Evolutionary conservation across 1,284 basidiomycete species (phyloP), one percentile per base, ranked within the genome.

Genomic region (Peniophora sp.): DNA sequence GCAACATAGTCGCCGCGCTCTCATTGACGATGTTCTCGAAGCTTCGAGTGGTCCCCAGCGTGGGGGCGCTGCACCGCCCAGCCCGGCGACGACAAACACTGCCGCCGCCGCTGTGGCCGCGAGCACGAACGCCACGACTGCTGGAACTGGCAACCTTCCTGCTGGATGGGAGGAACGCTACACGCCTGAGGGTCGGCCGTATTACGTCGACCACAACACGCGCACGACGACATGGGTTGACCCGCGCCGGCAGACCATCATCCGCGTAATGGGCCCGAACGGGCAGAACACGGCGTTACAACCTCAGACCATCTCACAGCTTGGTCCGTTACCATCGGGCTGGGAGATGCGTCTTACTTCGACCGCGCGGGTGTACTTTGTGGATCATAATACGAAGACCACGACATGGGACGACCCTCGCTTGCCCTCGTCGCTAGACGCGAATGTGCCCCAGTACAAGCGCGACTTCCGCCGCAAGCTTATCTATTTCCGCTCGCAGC

Each of bases 191-290:
- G 96, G 96, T 3, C 79, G 97, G 46, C 92, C 96, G 1, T 99
- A 98, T 74, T 98, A 97, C 65, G 95, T 99, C 24, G 92, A 96
- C 63, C 93, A 97, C 72, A 92, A 92, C 65, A 94, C 92, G 0
- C 83, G 97, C 23, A 97, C 94, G 34, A 98, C 96, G 15, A 98
- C 96, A 20, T 99, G 96, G 96, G 93, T 93, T 27, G 97, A 99
- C 67, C 97, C 97, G 3, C 85, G 96, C 37, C 85, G 93, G 20
- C 85, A 88, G 67, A 85, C 84, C 52, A 78, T 87, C 55, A 75
- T 87, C 46, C 85, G 83, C 52, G 85, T 88, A 53, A 83, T 88
- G 73, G 85, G 83, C 23, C 84, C 85, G 58, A 85, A 79, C 66
- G 85, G 78, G 54, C 80, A 82, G 65, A 84, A 83, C 65, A 66